phyloP scores from a whole-genome alignment of 495 filamentous ascomycete species.

The Pyronema domesticum region DNA sequence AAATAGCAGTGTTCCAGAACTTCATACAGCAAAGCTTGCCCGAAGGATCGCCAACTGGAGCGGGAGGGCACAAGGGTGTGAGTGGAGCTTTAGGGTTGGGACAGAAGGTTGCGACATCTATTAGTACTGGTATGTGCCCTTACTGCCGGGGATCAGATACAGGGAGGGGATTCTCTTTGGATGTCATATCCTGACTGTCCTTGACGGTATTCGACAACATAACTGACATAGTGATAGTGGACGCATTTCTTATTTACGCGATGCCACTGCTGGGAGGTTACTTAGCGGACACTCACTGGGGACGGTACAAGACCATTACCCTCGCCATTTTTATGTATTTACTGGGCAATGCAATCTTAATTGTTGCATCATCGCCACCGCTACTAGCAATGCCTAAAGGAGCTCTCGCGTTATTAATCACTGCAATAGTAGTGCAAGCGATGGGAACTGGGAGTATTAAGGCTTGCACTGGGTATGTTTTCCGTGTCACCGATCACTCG shows the following conservation, averaged over 20 bases:
- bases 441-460: background rate
- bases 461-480: background rate
- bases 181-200: background rate
- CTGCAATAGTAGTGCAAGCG: background rate
- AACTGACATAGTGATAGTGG: conserved; percentile 26
- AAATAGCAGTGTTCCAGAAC: conserved; percentile 49
- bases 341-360: conserved; percentile 44
- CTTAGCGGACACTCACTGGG: conserved; percentile 50
- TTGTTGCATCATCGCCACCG: conserved; percentile 39
- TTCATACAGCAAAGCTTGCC: conserved; percentile 52
- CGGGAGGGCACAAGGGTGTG: conserved; percentile 24
- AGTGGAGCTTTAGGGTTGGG: conserved; percentile 49
- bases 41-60: conserved; percentile 33
- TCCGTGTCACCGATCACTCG: background rate
- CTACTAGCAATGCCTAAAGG: conserved; percentile 29
- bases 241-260: conserved; percentile 51
- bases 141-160: too few relatives aligned
- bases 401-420: background rate
- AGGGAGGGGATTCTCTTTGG: too few relatives aligned
- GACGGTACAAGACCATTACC: conserved; percentile 49
- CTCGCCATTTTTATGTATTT: conserved; percentile 37
- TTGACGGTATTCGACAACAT: too few relatives aligned
- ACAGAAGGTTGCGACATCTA: conserved; percentile 41
- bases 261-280: conserved; percentile 42
- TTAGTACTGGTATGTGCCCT: conserved; percentile 31